phyloP scores from a whole-genome alignment of 2,329 filamentous ascomycete genomes.

The Paecilomyces variotii region DNA sequence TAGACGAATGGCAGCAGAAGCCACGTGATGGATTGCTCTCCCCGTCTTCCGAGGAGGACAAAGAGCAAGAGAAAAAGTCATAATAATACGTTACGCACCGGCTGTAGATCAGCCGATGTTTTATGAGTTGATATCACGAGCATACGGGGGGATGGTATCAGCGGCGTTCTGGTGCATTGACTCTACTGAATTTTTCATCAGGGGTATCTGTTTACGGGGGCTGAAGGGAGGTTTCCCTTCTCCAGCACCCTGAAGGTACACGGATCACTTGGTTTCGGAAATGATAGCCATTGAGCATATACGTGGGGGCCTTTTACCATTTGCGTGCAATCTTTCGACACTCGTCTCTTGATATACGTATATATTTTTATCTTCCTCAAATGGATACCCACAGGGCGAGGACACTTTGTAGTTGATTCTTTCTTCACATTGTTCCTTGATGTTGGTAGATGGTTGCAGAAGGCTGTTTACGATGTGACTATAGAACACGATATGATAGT shows the following conservation, averaged over 20 bases:
- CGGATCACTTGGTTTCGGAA: not conserved
- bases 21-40: not conserved
- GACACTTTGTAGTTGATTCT: not conserved
- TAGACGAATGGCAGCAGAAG: slow-evolving; percentile 31
- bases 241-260: not conserved
- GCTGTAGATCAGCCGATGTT: not conserved
- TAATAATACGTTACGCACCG: not conserved
- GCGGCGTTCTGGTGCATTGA: not conserved
- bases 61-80: not conserved
- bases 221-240: not conserved
- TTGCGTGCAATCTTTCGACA: not conserved
- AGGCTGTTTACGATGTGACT: not conserved
- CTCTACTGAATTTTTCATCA: not conserved
- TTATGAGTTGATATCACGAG: not conserved
- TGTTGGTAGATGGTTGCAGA: not conserved
- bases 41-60: not conserved
- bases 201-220: not conserved
- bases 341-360: not conserved
- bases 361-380: not conserved
- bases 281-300: not conserved
- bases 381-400: not conserved
- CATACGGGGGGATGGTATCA: not conserved
- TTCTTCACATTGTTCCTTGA: not conserved
- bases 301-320: not conserved
- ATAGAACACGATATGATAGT: too few relatives aligned